Percentiles rank a stretch among this genome's conserved stretches.
Conservation (phyloP, 2,329 filamentous ascomycete genomes). For the Macrophomina phaseolina region DNA sequence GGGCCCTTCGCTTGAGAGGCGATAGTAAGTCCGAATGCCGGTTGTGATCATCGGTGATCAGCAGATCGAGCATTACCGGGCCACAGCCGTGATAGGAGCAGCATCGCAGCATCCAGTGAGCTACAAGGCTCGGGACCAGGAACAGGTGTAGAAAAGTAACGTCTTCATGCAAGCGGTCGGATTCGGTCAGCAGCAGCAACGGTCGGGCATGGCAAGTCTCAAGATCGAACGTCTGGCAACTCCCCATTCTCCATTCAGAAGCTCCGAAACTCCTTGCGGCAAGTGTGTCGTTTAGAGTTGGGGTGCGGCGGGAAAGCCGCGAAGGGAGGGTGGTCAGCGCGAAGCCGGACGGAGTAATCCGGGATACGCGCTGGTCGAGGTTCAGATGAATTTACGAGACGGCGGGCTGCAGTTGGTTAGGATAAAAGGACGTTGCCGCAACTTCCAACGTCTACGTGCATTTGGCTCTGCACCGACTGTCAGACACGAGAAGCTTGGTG, state of each 20-base stretch:
- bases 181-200: not conserved
- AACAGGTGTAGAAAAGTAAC: not conserved
- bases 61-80: not conserved
- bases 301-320: not conserved
- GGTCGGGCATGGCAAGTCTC: not conserved
- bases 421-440: not conserved
- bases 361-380: not conserved
- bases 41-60: not conserved
- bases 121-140: not conserved
- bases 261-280: not conserved
- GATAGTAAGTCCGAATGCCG: not conserved
- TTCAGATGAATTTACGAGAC: not conserved
- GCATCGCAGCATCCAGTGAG: too few relatives aligned
- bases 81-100: not conserved
- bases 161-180: not conserved
- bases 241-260: constrained; percentile 3
- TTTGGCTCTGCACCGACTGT: constrained; percentile 19
- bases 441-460: constrained; percentile 20
- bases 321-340: not conserved
- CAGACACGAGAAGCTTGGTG: constrained; percentile 24
- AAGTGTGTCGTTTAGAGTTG: not conserved
- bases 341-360: not conserved
- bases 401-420: constrained; percentile 10
- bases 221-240: constrained; percentile 15
- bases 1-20: not conserved